Evolutionary conservation across 1,284 basidiomycete species (phyloP).

Genomic region (Boletus smithii): DNA sequence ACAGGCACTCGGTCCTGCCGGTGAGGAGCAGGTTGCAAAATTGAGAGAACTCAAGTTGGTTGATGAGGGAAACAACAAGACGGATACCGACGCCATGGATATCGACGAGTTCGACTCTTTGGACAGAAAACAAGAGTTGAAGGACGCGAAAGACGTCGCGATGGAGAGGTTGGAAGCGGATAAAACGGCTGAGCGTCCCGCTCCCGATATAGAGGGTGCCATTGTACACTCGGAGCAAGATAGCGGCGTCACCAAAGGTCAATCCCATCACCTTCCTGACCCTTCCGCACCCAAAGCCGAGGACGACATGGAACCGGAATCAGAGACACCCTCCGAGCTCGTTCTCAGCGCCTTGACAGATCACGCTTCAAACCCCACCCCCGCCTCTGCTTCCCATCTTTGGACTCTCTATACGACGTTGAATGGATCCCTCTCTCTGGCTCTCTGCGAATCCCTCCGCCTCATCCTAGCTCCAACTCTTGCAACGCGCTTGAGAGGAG

Average conservation of each 20-base stretch:
- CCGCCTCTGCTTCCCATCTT: slow-evolving; percentile 54
- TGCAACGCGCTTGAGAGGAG: slow-evolving; percentile 92
- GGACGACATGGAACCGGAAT: slow-evolving; percentile 30
- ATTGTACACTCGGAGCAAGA: slow-evolving; percentile 40
- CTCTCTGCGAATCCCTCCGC: slow-evolving; percentile 93
- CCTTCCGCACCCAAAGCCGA: slow-evolving; percentile 34
- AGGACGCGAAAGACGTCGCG: slow-evolving; percentile 28
- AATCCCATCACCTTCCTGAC: slow-evolving; percentile 15
- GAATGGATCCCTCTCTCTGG: slow-evolving; percentile 88
- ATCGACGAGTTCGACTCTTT: slow-evolving; percentile 37
- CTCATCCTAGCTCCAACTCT: slow-evolving; percentile 95
- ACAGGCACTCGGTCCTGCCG: slow-evolving; percentile 89
- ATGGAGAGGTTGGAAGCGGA: slow-evolving; percentile 33
- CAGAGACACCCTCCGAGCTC: slow-evolving; percentile 33
- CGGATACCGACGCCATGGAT: slow-evolving; percentile 43
- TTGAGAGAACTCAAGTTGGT: slow-evolving; percentile 77
- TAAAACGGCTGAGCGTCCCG: slow-evolving; percentile 31
- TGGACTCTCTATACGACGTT: slow-evolving; percentile 91
- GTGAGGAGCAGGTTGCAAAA: slow-evolving; percentile 79
- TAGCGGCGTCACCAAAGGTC: slow-evolving; percentile 13
- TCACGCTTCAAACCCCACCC: slow-evolving; percentile 31
- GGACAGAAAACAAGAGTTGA: slow-evolving; percentile 22
- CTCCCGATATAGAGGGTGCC: slow-evolving; percentile 46
- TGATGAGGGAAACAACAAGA: slow-evolving; percentile 51
- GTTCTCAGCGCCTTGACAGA: slow-evolving; percentile 65